Evolutionary conservation across 768 basidiomycete species (phyloP), one percentile per base, ranked within the genome.

Genomic region (Rossbeevera mucosa): DNA sequence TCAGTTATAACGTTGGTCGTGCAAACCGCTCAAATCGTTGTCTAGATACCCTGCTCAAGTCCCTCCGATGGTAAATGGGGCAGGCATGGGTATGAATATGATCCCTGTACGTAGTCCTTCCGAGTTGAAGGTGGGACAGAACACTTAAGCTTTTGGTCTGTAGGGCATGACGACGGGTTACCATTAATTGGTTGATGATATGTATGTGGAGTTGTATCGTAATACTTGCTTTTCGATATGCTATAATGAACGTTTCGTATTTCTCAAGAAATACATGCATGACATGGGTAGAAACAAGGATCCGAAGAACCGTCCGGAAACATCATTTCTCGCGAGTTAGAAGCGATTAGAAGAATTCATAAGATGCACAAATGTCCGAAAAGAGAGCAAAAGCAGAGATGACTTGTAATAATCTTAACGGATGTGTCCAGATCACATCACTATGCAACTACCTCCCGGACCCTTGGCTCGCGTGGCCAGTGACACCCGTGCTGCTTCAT

Each of bases 401-500:
- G 58, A 45, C 18, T 31, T 30, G 21, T 30, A 25, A 22, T 41
- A 13, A 31, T 31, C 43, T 47, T 43, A 2, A 50, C 33, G 2
- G 22, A 44, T 21, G 21, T 18, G 43, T 46, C 46, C 21, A 48
- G 20, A 53, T 80, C 75, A 88, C 80, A 83, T 79, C 56, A 87
- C 68, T 49, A 80, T 64, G 65, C 87, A 90, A 45, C 76, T 69
- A 24, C 70, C 66, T 40, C 78, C 78, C 29, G 84, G 67, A 7
- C 85, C 83, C 66, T 83, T 88, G n/a, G 85, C 71, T 41, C 86
- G 79, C 21, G 86, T 86, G 56, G 79, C 82, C 51, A 94, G 70
- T 24, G 91, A 89, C 11, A 92, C 90, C 2, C 91, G 82, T 0
- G 91, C 91, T 5, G 90, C 89, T 66, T 97, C 95, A 59, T 89